Percentiles rank a stretch among this genome's conserved stretches.
Conservation (phyloP, 1,139 yeast species). For the Candida tropicalis region DNA sequence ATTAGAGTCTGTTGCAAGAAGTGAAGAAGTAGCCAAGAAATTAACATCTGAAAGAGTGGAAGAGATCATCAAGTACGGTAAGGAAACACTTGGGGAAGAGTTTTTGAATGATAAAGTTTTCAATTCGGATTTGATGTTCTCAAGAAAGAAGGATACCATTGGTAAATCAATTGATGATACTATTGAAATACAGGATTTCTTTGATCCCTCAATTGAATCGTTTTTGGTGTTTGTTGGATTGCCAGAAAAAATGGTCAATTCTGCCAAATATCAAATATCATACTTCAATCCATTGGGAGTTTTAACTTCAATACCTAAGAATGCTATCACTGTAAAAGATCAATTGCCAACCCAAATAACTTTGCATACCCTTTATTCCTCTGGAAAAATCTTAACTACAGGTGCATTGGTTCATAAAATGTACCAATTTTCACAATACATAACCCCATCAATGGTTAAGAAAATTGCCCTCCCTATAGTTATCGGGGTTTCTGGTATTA, state of each 20-base stretch:
- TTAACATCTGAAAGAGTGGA: slow-evolving; percentile 62
- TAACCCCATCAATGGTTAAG: slow-evolving; percentile 35
- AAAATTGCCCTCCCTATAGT: slow-evolving; percentile 48
- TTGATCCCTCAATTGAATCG: slow-evolving; percentile 73
- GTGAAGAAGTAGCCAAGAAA: slow-evolving; percentile 71
- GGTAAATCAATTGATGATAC: slow-evolving; percentile 61
- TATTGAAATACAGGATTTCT: slow-evolving; percentile 67
- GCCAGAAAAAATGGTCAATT: slow-evolving; percentile 34
- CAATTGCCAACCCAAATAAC: slow-evolving; percentile 44
- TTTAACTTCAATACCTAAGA: slow-evolving; percentile 35
- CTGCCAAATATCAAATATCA: slow-evolving; percentile 32
- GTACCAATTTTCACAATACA: slow-evolving; percentile 28
- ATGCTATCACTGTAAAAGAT: slow-evolving; percentile 34
- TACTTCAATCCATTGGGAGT: slow-evolving; percentile 39
- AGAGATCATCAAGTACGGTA: slow-evolving; percentile 66
- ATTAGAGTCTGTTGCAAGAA: slow-evolving; percentile 58
- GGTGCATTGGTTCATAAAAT: slow-evolving; percentile 43
- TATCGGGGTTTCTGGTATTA: slow-evolving; percentile 56
- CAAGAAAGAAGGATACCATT: slow-evolving; percentile 66
- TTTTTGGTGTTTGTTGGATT: slow-evolving; percentile 48
- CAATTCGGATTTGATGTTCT: slow-evolving; percentile 81
- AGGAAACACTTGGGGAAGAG: slow-evolving; percentile 57
- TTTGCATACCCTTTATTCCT: slow-evolving; percentile 45
- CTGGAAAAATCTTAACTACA: slow-evolving; percentile 46
- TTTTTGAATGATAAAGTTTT: slow-evolving; percentile 67